These are phyloP conservation scores for Byssoonygena ceratinophila DNA, from an alignment of 2,329 filamentous ascomycete genomes.

Conservation along the genomic window DNA sequence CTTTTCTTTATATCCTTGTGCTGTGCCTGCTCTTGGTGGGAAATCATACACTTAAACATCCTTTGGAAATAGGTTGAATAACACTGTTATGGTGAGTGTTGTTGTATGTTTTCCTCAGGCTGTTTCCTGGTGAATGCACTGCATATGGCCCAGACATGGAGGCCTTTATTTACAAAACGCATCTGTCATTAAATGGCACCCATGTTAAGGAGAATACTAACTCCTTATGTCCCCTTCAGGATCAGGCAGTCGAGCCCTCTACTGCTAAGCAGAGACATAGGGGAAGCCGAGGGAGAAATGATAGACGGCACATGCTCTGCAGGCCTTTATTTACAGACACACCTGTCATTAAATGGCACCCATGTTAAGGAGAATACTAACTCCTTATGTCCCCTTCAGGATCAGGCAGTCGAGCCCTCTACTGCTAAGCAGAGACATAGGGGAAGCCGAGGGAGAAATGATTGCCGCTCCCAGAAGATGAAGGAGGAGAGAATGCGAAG, in stretches of 20 bases:
- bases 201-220: background rate
- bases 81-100: too few species aligned
- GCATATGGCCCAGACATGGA: too few species aligned
- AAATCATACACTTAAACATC: too few species aligned
- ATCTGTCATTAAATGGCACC: background rate
- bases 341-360: background rate
- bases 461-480: background rate
- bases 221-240: background rate
- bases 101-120: too few species aligned
- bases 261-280: background rate
- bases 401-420: background rate
- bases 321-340: background rate
- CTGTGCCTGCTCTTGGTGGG: background rate
- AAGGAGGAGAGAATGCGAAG: background rate
- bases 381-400: background rate
- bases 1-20: background rate
- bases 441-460: background rate
- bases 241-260: background rate
- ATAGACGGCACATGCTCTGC: too few species aligned
- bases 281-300: background rate
- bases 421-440: background rate
- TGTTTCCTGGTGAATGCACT: too few species aligned
- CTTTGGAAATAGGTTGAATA: too few species aligned
- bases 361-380: background rate
- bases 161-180: background rate